Percentiles rank a stretch among this genome's conserved stretches.
Evolutionary conservation across 2,329 filamentous ascomycete species (phyloP).

Genomic region (Aspergillus fumigatiaffinis): DNA sequence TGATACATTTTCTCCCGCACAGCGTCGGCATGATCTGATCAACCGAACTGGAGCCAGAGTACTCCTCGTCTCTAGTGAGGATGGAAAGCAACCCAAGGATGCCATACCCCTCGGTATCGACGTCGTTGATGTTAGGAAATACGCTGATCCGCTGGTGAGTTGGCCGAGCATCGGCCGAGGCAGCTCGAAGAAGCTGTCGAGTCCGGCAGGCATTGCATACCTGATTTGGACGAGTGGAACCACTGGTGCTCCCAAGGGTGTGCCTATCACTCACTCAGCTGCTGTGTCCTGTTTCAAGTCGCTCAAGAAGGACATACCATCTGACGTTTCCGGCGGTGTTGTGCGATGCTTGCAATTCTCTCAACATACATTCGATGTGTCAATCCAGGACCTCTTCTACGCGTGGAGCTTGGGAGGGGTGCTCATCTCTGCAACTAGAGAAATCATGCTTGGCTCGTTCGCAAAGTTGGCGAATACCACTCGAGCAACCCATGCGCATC

Average conservation of each 20-base stretch:
- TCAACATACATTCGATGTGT: constrained; percentile 40
- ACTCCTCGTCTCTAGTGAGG: constrained; percentile 23
- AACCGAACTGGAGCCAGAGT: constrained; percentile 30
- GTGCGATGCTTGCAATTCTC: constrained; percentile 38
- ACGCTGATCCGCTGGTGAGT: neutral
- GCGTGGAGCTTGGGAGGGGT: constrained; percentile 27
- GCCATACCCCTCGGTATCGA: constrained; percentile 25
- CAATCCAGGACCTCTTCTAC: constrained; percentile 33
- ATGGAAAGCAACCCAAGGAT: constrained; percentile 18
- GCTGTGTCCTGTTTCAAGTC: constrained; percentile 35
- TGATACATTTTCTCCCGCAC: constrained; percentile 36
- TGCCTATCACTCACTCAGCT: constrained; percentile 35
- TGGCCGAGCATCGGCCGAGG: neutral
- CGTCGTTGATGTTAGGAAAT: constrained; percentile 27
- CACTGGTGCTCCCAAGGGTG: constrained; percentile 37
- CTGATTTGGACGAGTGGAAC: constrained; percentile 41
- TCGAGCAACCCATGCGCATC: constrained; percentile 26
- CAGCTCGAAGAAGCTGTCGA: neutral
- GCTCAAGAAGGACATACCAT: constrained; percentile 29
- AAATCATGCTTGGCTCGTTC: constrained; percentile 28
- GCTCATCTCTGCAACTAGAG: constrained; percentile 23
- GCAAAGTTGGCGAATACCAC: constrained; percentile 22
- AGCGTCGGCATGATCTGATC: constrained; percentile 38
- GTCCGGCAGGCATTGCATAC: constrained; percentile 26
- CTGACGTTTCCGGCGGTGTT: constrained; percentile 19